Base-by-base conservation (phyloP, 495 filamentous ascomycete genomes). In the Penicillium alfredii region DNA sequence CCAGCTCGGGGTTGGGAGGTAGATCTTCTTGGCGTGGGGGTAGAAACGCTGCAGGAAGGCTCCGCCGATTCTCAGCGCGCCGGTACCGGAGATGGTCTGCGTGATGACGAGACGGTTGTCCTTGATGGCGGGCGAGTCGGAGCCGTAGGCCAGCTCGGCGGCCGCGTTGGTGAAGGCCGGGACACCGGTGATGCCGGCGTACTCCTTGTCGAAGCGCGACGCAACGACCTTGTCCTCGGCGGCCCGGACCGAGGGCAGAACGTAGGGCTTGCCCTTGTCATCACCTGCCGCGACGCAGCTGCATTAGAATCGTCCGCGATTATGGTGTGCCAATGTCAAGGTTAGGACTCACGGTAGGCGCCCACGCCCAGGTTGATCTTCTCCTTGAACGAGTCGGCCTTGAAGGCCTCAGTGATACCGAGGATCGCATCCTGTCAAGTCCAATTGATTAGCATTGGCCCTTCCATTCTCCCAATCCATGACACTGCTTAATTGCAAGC, bases 321-420 rank as follows among this genome's bases (percentile, higher is more conserved):
- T 10, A 25, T 8, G 32, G 8, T 10, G 16, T 30, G 35, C n/a
- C n/a, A n/a, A n/a, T 14, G 10, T 35, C 11, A 11, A 9, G 30
- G 26, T 14, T 15, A 15, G 19, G 10, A 39, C 61, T 56, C 63
- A 76, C 72, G 72, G 61, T 76, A 76, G 33, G 60, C 65, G 33
- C 61, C 68, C 63, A 70, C 77, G 81, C 88, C 89, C 36, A 98
- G 75, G 71, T 96, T 97, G 73, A 97, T 95, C 80, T 98, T 98
- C 66, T 90, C 74, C 35, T 79, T 66, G 65, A 92, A 87, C 45
- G 66, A 73, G 57, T 98, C 90, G 56, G 89, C 87, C 76, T 97
- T 98, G 84, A 92, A 98, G 33, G 92, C 92, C 71, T 98, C 92
- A 34, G 92, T 97, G 71, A 98, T 93, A 70, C 90, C 90, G 76